phyloP scores from a whole-genome alignment of 2,329 filamentous ascomycete genomes.

The Cladophialophora bantiana region DNA sequence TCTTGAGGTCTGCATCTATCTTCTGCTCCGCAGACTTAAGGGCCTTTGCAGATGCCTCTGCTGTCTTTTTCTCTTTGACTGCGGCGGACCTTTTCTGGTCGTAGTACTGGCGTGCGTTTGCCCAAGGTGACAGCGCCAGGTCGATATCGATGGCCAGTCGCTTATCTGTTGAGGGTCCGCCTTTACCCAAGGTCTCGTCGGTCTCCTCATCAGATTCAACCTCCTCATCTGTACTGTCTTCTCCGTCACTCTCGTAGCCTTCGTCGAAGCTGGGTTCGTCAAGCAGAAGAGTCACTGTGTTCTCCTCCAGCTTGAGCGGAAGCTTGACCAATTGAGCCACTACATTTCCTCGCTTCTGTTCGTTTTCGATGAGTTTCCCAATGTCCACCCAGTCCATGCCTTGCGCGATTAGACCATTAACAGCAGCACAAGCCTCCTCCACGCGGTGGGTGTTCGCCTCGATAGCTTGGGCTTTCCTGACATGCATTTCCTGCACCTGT shows the following conservation, averaged over 20 bases:
- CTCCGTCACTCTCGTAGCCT: conserved; percentile 67
- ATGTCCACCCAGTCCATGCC: conserved; percentile 99
- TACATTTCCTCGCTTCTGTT: conserved; percentile 79
- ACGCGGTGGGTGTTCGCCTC: conserved; percentile 90
- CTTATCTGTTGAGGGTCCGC: conserved; percentile 42
- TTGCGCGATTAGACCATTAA: conserved; percentile 88
- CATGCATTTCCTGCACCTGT: conserved; percentile 79
- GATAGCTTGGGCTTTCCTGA: conserved; percentile 87
- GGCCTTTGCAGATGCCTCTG: conserved; percentile 79
- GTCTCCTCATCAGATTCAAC: conserved; percentile 47
- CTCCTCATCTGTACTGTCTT: conserved; percentile 58
- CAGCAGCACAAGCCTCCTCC: conserved; percentile 88
- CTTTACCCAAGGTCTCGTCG: conserved; percentile 37
- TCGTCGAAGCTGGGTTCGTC: conserved; percentile 72
- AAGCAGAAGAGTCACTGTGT: conserved; percentile 80
- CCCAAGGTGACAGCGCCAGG: conserved; percentile 80
- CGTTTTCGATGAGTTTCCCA: conserved; percentile 83
- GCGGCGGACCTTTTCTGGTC: conserved; percentile 85
- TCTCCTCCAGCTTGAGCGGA: conserved; percentile 88
- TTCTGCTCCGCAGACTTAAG: conserved; percentile 91
- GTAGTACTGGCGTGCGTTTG: conserved; percentile 90
- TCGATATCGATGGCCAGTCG: conserved; percentile 81
- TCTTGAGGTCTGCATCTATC: conserved; percentile 83
- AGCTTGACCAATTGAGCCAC: conserved; percentile 87
- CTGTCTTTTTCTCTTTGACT: conserved; percentile 85